Conservation (phyloP, 345 rosid genomes). For the Aquilaria malaccensis region DNA sequence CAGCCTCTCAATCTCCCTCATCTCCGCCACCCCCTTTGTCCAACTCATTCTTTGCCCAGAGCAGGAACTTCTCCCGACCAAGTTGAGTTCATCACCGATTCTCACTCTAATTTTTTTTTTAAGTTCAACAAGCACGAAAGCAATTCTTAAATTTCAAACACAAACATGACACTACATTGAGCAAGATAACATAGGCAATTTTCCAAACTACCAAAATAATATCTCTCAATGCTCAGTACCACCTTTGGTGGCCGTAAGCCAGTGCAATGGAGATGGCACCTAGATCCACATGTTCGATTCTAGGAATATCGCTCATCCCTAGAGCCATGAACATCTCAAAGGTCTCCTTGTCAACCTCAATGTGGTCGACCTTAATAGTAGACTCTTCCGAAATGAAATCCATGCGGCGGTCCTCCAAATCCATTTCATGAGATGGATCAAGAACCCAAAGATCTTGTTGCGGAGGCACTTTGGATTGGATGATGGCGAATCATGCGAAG, state of each 20-base stretch:
- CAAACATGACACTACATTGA: no score
- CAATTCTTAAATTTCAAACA: no score
- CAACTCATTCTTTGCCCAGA: no score
- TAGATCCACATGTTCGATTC: conserved; percentile 36
- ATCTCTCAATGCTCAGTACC: conserved; percentile 17
- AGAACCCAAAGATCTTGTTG: conserved; percentile 68
- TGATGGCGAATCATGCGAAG: conserved; percentile 31
- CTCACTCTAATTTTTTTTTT: no score
- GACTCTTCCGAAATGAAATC: conserved; percentile 34
- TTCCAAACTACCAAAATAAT: not conserved
- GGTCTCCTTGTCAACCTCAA: conserved; percentile 60
- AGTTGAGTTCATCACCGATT: no score
- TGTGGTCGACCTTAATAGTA: conserved; percentile 29
- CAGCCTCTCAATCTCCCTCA: no score
- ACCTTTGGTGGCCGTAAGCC: conserved; percentile 20
- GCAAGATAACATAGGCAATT: no score
- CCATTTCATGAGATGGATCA: conserved; percentile 64
- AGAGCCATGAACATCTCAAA: conserved; percentile 58
- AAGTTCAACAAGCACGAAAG: no score
- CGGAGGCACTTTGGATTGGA: conserved; percentile 67
- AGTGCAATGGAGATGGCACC: conserved; percentile 13
- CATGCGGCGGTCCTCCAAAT: conserved; percentile 67
- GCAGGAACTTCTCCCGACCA: no score
- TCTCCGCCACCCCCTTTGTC: no score
- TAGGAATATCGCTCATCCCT: conserved; percentile 43